These are phyloP conservation scores for Macrophomina phaseolina DNA, from an alignment of 2,329 filamentous ascomycete species.

Conservation along the genomic window DNA sequence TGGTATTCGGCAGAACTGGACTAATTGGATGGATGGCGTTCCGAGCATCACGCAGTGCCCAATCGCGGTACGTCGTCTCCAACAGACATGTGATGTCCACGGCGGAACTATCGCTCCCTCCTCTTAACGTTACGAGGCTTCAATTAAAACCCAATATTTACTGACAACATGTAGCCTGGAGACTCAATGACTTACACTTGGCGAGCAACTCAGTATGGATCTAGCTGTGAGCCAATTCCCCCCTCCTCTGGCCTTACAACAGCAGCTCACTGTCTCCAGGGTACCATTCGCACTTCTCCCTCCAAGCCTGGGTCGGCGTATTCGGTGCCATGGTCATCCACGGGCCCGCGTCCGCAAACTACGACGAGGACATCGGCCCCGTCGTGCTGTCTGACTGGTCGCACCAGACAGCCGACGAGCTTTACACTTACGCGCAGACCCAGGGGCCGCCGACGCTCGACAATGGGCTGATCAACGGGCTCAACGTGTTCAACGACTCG, in stretches of 20 bases:
- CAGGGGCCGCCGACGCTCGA: slow-evolving; percentile 18
- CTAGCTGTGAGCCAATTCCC: slow-evolving; percentile 33
- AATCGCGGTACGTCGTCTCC: slow-evolving; percentile 51
- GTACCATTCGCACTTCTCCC: slow-evolving; percentile 68
- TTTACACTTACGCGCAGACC: slow-evolving; percentile 32
- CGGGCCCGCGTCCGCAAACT: slow-evolving; percentile 47
- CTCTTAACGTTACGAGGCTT: too few relatives aligned
- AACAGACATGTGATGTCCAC: too few relatives aligned
- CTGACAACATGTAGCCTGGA: slow-evolving; percentile 32
- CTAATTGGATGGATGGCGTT: slow-evolving; percentile 74
- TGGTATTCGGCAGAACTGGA: slow-evolving; percentile 72
- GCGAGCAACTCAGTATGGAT: slow-evolving; percentile 60
- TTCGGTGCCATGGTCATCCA: slow-evolving; percentile 46
- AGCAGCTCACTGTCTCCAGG: slow-evolving; percentile 45
- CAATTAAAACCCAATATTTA: not conserved
- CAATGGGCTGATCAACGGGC: slow-evolving; percentile 22
- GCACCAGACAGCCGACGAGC: slow-evolving; percentile 41
- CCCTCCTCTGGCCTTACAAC: not conserved
- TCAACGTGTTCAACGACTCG: slow-evolving; percentile 30
- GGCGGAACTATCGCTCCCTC: too few relatives aligned
- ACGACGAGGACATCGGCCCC: slow-evolving; percentile 60
- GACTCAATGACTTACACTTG: slow-evolving; percentile 50
- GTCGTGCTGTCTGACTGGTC: slow-evolving; percentile 70
- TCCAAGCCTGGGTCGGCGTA: slow-evolving; percentile 48
- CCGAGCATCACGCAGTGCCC: slow-evolving; percentile 69